Conservation (phyloP, 768 basidiomycete genomes). For the Boletus pseudo-olivaceus region DNA sequence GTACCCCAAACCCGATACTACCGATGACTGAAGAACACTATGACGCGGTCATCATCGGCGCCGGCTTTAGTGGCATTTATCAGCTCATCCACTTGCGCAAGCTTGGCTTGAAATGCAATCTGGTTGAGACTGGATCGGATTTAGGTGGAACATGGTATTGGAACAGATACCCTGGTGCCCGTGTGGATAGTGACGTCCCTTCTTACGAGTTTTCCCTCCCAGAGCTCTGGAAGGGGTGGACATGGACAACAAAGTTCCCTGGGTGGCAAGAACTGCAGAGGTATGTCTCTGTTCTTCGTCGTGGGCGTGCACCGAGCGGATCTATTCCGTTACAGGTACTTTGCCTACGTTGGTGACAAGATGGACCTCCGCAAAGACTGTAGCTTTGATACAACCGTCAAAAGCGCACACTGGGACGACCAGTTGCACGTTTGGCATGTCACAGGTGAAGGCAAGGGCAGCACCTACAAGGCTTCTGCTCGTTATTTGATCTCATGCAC, state of each 20-base stretch:
- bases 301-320: not conserved
- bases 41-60: constrained; percentile 9
- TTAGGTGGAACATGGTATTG: constrained; percentile 11
- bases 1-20: not conserved
- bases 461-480: constrained; percentile 1
- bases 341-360: constrained; percentile 9
- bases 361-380: constrained; percentile 9
- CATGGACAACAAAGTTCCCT: constrained; percentile 10
- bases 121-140: constrained; percentile 6
- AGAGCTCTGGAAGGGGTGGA: constrained; percentile 15
- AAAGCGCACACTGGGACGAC: constrained; percentile 10
- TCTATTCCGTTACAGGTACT: not conserved
- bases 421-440: constrained; percentile 6
- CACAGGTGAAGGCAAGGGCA: not conserved
- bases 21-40: constrained; percentile 5
- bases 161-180: constrained; percentile 14
- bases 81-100: constrained; percentile 9
- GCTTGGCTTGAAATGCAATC: constrained; percentile 6
- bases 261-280: constrained; percentile 5
- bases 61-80: constrained; percentile 8
- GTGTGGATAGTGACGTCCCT: constrained; percentile 9
- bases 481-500: constrained; percentile 5
- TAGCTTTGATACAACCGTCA: constrained; percentile 11
- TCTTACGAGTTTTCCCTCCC: constrained; percentile 6
- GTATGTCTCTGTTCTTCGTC: not conserved